Evolutionary conservation across 768 basidiomycete species (phyloP).

Genomic region (Leccinellum albellum): DNA sequence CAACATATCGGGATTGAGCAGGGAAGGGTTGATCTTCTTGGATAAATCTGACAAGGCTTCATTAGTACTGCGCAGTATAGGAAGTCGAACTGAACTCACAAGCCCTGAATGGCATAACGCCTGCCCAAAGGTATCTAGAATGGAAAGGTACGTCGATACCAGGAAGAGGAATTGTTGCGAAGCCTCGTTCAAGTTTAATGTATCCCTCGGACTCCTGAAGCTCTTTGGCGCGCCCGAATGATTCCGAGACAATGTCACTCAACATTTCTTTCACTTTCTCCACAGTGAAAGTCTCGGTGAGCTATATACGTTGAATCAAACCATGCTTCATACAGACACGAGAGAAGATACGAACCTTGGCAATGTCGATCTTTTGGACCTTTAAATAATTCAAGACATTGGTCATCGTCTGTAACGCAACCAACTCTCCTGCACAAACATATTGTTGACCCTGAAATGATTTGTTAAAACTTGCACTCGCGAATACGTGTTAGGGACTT

Average conservation of each 20-base stretch:
- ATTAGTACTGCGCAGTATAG: conserved; percentile 1
- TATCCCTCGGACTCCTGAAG: conserved; percentile 80
- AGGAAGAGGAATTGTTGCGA: conserved; percentile 91
- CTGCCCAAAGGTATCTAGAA: conserved; percentile 98
- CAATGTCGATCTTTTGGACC: conserved; percentile 91
- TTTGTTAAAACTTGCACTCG: conserved; percentile 1
- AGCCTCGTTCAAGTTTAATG: conserved; percentile 94
- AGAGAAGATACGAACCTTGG: conserved; percentile 50
- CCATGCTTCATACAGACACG: neutral
- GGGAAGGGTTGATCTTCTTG: conserved; percentile 92
- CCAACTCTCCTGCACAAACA: conserved; percentile 95
- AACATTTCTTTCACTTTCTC: conserved; percentile 98
- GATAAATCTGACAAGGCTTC: conserved; percentile 63
- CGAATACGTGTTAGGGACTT: conserved; percentile 12
- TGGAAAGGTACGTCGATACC: conserved; percentile 99
- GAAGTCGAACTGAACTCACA: conserved; percentile 51
- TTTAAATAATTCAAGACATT: conserved; percentile 97
- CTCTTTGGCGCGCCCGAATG: conserved; percentile 69
- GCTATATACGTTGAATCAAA: conserved; percentile 38
- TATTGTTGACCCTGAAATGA: conserved; percentile 90
- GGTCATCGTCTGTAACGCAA: conserved; percentile 89
- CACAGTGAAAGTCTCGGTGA: conserved; percentile 82
- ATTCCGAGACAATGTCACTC: conserved; percentile 83
- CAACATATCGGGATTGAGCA: conserved; percentile 92
- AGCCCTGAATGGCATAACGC: conserved; percentile 94